These are phyloP conservation scores for Penicillium tannophilum DNA, from an alignment of 495 filamentous ascomycete species.

Conservation along the genomic window DNA sequence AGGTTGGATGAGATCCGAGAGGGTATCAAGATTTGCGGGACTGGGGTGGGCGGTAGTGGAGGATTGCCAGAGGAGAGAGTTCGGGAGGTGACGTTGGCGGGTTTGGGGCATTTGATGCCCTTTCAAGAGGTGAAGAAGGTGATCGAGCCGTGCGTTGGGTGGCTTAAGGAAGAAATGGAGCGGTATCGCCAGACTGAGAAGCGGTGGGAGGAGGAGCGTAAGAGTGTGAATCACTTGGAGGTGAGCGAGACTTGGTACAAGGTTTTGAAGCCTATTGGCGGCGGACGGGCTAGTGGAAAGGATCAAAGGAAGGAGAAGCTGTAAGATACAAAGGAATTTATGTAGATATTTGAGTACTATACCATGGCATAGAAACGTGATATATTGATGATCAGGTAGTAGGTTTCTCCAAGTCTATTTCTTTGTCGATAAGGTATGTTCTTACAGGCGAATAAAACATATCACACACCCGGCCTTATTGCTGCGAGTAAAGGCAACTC, in stretches of 20 bases:
- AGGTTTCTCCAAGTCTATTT: no score
- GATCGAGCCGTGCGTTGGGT: not conserved
- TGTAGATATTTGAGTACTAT: no score
- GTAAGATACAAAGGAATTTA: not conserved
- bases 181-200: not conserved
- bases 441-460: no score
- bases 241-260: not conserved
- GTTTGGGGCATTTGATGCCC: slow-evolving; percentile 1
- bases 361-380: no score
- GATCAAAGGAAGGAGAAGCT: not conserved
- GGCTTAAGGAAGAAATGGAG: not conserved
- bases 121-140: slow-evolving; percentile 2
- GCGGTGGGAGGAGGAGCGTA: not conserved
- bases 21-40: slow-evolving; percentile 2
- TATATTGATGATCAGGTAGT: no score
- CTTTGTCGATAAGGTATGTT: no score
- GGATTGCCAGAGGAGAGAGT: not conserved
- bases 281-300: not conserved
- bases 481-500: no score
- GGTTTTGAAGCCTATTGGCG: not conserved
- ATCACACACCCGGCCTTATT: no score
- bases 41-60: slow-evolving; percentile 4
- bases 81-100: slow-evolving; percentile 2
- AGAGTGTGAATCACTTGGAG: not conserved
- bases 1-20: slow-evolving; percentile 4